Conservation (phyloP, 257 asterid genomes). For the Fraxinus anomala region DNA sequence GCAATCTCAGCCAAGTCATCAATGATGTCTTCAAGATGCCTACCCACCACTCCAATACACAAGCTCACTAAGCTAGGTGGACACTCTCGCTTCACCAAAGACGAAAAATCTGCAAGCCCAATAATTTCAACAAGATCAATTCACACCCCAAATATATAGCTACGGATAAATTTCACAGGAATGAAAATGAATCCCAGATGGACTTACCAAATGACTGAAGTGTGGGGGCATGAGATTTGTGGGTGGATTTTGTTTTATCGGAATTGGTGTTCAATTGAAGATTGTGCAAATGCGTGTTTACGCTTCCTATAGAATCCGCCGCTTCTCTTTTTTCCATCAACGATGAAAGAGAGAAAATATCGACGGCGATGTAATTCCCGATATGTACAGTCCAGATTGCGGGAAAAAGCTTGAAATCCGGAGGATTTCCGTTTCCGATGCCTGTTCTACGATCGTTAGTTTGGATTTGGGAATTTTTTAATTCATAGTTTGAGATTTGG, state of each 20-base stretch:
- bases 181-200: neutral
- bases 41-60: constrained; percentile 83
- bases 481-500: neutral
- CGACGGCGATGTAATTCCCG: neutral
- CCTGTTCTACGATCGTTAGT: neutral
- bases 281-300: constrained; percentile 36
- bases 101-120: constrained; percentile 45
- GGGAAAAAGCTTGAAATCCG: neutral
- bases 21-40: constrained; percentile 77
- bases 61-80: constrained; percentile 77
- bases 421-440: neutral
- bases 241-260: constrained; percentile 26
- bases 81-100: constrained; percentile 40
- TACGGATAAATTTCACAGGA: neutral
- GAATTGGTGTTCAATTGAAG: constrained; percentile 41
- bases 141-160: constrained; percentile 6
- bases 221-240: constrained; percentile 16
- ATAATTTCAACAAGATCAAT: constrained; percentile 18
- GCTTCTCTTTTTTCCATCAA: constrained; percentile 62
- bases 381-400: neutral
- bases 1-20: constrained; percentile 73
- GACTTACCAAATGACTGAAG: constrained; percentile 49
- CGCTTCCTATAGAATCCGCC: constrained; percentile 27
- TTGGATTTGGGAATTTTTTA: neutral
- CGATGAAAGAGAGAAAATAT: constrained; percentile 11